Evolutionary conservation across 1,284 basidiomycete genomes (phyloP), one percentile per base, ranked within the genome.

Genomic region (Jaminaea rosea): DNA sequence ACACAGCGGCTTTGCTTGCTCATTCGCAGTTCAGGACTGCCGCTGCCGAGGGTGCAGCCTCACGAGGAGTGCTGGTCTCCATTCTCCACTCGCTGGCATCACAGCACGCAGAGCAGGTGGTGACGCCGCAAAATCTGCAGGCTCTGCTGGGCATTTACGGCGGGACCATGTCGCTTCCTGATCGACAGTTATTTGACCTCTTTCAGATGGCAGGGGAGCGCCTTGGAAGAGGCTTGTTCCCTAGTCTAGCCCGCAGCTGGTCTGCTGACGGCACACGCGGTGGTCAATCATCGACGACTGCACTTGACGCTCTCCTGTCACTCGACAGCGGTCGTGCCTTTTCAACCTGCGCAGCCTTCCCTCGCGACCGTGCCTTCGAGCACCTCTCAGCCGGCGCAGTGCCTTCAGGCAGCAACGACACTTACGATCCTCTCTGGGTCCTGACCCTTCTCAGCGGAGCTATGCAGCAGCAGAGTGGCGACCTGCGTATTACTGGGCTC

Each of bases 391-490:
- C 26, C 7, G 44, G 44, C 27, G 11, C 3, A 8, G 13, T 21
- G 17, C 19, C 37, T n/a, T 21, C 4, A 13, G 31, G 34, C 21
- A 19, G 27, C 3, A 7, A 23, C 15, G 54, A 55, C 29, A 53
- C 56, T 26, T 96, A 93, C 63, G 91, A 96, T 67, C 89, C 91
- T 0, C 74, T 84, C 0, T 88, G 93, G 69, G 73, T 90, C 10
- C 75, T 87, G 28, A 76, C 84, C 6, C 76, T 93, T 10, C 81
- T 85, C 34, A n/a, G n/a, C n/a, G n/a, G n/a, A n/a, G n/a, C n/a
- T n/a, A 79, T 80, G 48, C 80, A 83, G 60, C 76, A 90, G 26
- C 73, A 76, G 0, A 82, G 84, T 28, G 77, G 77, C 44, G 78
- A 77, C 11, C 47, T 50, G 24, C 11, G 17, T 81, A 70, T 81